Evolutionary conservation across 208 protist genomes (phyloP).

Genomic region (Vickermania ingenoplastis): DNA sequence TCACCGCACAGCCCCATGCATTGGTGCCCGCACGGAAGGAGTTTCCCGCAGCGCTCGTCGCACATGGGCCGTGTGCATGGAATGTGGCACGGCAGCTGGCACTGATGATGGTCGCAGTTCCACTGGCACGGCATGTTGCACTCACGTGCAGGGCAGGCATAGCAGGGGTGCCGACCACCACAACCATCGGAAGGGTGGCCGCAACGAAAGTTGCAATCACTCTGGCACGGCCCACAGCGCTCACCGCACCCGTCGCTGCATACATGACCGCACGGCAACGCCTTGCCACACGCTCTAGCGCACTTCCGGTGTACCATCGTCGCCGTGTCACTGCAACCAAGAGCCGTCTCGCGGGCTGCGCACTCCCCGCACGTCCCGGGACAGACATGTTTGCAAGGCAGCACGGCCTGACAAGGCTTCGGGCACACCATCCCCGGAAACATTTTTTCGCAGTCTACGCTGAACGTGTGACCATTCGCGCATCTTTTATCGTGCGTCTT

Average conservation of each 20-base stretch:
- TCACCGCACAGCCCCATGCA: slow-evolving; percentile 48
- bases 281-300: neutral
- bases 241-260: neutral
- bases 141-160: neutral
- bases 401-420: neutral
- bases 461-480: neutral
- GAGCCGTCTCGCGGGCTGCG: neutral
- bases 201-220: neutral
- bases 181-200: neutral
- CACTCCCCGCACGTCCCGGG: neutral
- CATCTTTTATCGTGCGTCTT: neutral
- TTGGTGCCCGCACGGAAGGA: slow-evolving; percentile 8
- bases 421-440: neutral
- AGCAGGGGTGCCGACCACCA: neutral
- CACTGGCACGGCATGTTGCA: neutral
- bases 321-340: neutral
- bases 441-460: neutral
- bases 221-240: neutral
- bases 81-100: slow-evolving; percentile 2
- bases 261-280: neutral
- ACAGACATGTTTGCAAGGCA: neutral
- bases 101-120: slow-evolving; percentile 7
- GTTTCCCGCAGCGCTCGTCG: slow-evolving; percentile 14
- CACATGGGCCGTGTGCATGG: slow-evolving; percentile 5
- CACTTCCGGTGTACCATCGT: neutral